Percentiles rank a stretch among this genome's conserved stretches.
These are phyloP conservation scores for Nakazawaea wickerhamii DNA, from an alignment of 805 yeast genomes.

Conservation along the genomic window DNA sequence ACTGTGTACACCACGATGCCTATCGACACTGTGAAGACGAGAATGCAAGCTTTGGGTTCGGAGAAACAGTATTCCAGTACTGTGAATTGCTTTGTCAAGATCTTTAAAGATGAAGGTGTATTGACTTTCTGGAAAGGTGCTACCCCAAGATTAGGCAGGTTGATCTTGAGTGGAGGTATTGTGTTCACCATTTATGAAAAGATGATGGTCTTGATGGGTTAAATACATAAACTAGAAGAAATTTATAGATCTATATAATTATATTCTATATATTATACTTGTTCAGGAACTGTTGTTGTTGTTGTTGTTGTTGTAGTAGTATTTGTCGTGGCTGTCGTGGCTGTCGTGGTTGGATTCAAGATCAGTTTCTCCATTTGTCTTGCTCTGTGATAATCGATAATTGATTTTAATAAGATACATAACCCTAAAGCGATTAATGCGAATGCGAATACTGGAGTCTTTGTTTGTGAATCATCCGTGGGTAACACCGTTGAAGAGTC, in stretches of 20 bases:
- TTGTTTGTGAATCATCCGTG: slow-evolving; percentile 22
- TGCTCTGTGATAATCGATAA: slow-evolving; percentile 71
- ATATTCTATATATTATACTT: background rate
- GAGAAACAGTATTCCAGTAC: slow-evolving; percentile 67
- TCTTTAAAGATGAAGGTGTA: slow-evolving; percentile 84
- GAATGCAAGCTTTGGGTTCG: slow-evolving; percentile 93
- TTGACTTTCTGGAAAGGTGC: slow-evolving; percentile 97
- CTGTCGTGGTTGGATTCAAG: slow-evolving; percentile 30
- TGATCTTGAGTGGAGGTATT: slow-evolving; percentile 92
- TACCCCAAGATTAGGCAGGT: slow-evolving; percentile 90
- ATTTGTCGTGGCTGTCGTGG: background rate
- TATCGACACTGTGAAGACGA: slow-evolving; percentile 89
- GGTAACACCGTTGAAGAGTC: slow-evolving; percentile 18
- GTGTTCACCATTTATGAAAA: slow-evolving; percentile 95
- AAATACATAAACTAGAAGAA: slow-evolving; percentile 11
- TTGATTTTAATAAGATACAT: slow-evolving; percentile 57
- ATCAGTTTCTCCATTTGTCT: slow-evolving; percentile 68
- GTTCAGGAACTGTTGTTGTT: background rate
- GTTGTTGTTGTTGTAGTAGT: background rate
- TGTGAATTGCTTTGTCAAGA: slow-evolving; percentile 70
- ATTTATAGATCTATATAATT: background rate
- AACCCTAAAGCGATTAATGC: slow-evolving; percentile 64
- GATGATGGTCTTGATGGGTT: slow-evolving; percentile 57
- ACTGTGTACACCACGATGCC: slow-evolving; percentile 96
- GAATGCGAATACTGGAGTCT: slow-evolving; percentile 53